A percentile compares a stretch with the other conserved stretches of the same genome.
Conservation (phyloP, 2,329 filamentous ascomycete species). For the Polytolypa hystricis region DNA sequence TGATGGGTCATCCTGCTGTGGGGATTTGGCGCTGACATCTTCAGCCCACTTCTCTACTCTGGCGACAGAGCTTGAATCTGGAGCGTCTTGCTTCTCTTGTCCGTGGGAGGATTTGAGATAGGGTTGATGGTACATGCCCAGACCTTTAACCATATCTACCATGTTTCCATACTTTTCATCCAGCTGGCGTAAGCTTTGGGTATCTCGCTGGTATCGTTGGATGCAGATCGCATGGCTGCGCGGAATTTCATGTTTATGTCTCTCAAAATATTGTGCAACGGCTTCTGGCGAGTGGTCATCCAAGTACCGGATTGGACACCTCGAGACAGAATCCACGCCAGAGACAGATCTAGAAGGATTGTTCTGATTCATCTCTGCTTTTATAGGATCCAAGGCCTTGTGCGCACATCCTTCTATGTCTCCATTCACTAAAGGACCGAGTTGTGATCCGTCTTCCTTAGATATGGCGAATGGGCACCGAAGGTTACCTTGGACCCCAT, state of each 20-base stretch:
- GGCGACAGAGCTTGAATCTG: constrained; percentile 45
- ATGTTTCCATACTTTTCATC: constrained; percentile 91
- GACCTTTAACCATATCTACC: constrained; percentile 85
- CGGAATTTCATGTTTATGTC: constrained; percentile 88
- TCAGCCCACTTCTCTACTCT: constrained; percentile 81
- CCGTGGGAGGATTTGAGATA: constrained; percentile 57
- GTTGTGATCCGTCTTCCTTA: constrained; percentile 28
- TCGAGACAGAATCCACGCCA: constrained; percentile 41
- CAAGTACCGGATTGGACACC: constrained; percentile 86
- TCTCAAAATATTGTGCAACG: constrained; percentile 85
- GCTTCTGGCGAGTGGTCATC: constrained; percentile 90
- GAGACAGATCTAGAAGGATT: constrained; percentile 31
- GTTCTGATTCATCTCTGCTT: constrained; percentile 35
- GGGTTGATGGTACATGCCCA: constrained; percentile 77
- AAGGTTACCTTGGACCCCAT: constrained; percentile 67
- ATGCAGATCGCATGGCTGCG: constrained; percentile 90
- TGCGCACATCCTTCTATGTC: constrained; percentile 33
- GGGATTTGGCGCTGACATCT: constrained; percentile 51
- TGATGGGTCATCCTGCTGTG: constrained; percentile 24
- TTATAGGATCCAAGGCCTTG: constrained; percentile 50
- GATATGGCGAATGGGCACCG: constrained; percentile 66
- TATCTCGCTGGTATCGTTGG: constrained; percentile 76
- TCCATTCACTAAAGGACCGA: constrained; percentile 28
- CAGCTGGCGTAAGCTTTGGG: constrained; percentile 72
- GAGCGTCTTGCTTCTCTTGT: constrained; percentile 26